Evolutionary conservation across 2,329 filamentous ascomycete genomes (phyloP).

Genomic region (Onygena corvina): DNA sequence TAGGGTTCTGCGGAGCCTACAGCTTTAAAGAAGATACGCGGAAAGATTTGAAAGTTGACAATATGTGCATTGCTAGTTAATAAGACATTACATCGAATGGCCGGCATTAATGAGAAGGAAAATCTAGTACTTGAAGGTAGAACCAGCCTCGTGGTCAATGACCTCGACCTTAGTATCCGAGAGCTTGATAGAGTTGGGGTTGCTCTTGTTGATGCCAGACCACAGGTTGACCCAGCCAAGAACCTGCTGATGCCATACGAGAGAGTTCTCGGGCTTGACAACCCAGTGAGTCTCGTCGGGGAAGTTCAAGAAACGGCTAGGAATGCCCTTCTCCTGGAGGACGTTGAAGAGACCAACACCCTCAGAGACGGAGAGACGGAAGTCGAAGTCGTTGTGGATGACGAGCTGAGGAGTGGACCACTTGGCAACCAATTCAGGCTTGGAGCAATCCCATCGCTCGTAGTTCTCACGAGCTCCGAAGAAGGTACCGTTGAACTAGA

Average conservation of each 20-base stretch:
- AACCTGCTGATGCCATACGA: conserved; percentile 78
- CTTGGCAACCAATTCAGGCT: conserved; percentile 45
- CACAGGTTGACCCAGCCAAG: conserved; percentile 57
- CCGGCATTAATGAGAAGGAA: background rate
- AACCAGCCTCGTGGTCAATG: conserved; percentile 17
- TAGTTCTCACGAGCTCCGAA: conserved; percentile 50
- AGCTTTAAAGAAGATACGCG: background rate
- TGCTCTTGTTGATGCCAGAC: conserved; percentile 24
- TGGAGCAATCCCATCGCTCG: conserved; percentile 54
- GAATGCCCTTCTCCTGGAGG: conserved; percentile 58
- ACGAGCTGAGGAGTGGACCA: conserved; percentile 75
- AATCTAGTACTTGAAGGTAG: conserved; percentile 1
- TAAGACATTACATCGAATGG: conserved; percentile 5
- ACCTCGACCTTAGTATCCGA: conserved; percentile 26
- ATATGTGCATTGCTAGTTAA: conserved; percentile 5
- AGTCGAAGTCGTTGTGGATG: conserved; percentile 77
- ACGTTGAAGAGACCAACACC: conserved; percentile 71
- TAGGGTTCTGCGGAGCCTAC: background rate
- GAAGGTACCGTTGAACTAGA: conserved; percentile 37
- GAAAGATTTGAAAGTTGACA: background rate
- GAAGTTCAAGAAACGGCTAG: conserved; percentile 66
- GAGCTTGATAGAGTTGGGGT: conserved; percentile 24
- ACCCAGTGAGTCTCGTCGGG: conserved; percentile 65
- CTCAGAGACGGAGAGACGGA: conserved; percentile 69
- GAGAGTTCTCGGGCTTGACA: conserved; percentile 72